These are phyloP conservation scores for Botrytis deweyae DNA, from an alignment of 2,329 filamentous ascomycete species.

Conservation along the genomic window DNA sequence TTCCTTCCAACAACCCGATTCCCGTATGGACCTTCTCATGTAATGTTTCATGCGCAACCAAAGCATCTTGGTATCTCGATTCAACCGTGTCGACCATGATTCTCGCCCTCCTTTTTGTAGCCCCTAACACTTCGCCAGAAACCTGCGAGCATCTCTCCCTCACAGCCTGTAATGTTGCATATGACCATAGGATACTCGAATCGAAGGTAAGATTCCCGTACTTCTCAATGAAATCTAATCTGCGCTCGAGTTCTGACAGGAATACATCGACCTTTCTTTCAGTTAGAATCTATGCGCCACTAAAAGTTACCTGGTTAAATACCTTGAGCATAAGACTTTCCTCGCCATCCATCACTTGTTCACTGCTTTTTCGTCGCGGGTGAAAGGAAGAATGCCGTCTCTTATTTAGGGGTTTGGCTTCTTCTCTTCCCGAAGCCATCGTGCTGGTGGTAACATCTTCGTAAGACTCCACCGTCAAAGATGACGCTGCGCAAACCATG, in stretches of 20 bases:
- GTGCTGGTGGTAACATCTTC: conserved; percentile 29
- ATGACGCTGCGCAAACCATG: conserved; percentile 39
- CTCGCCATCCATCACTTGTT: conserved; percentile 61
- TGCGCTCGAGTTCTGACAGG: conserved; percentile 79
- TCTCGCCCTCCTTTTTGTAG: conserved; percentile 77
- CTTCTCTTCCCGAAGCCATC: conserved; percentile 30
- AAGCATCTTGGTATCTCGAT: conserved; percentile 78
- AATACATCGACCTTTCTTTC: conserved; percentile 68
- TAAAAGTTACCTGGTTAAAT: conserved; percentile 18
- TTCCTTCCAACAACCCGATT: conserved; percentile 80
- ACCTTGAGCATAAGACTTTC: conserved; percentile 61
- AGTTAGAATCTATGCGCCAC: conserved; percentile 17
- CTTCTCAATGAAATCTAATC: conserved; percentile 83
- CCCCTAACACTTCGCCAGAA: conserved; percentile 85
- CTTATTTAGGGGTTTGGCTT: conserved; percentile 29
- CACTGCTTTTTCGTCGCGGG: conserved; percentile 54
- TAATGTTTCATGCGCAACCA: conserved; percentile 80
- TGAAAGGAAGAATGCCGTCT: conserved; percentile 58
- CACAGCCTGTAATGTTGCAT: conserved; percentile 81
- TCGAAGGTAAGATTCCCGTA: conserved; percentile 85
- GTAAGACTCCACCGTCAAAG: conserved; percentile 39
- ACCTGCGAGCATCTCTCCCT: conserved; percentile 85
- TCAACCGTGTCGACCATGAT: conserved; percentile 94
- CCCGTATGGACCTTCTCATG: conserved; percentile 90
- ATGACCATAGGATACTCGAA: conserved; percentile 78